These are phyloP conservation scores for Candida ortonii DNA, from an alignment of 805 yeast genomes.

Conservation along the genomic window DNA sequence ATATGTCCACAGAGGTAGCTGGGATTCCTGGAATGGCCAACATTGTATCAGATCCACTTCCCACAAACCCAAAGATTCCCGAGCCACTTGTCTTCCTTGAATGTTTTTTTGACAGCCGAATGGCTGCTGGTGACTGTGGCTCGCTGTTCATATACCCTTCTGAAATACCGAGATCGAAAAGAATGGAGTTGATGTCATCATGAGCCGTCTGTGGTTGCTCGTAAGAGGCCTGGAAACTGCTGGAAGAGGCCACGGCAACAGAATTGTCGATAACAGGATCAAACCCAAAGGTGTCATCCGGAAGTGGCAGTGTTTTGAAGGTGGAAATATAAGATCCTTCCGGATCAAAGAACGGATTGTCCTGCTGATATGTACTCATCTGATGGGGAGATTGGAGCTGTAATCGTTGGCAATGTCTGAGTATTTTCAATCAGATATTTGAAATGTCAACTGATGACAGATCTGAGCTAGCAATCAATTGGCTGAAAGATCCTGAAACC, in stretches of 20 bases:
- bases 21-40: slow-evolving; percentile 55
- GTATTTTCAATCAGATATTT: no score
- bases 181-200: slow-evolving; percentile 30
- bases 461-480: neutral
- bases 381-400: no score
- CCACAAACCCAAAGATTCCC: slow-evolving; percentile 71
- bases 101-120: slow-evolving; percentile 42
- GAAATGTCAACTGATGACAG: no score
- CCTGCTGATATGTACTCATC: slow-evolving; percentile 21
- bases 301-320: slow-evolving; percentile 43
- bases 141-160: slow-evolving; percentile 30
- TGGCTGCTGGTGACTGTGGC: slow-evolving; percentile 2
- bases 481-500: neutral
- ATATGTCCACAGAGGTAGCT: slow-evolving; percentile 22
- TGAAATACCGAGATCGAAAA: slow-evolving; percentile 31
- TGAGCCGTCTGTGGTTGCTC: slow-evolving; percentile 8
- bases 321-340: slow-evolving; percentile 34
- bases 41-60: slow-evolving; percentile 52
- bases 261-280: slow-evolving; percentile 21
- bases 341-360: slow-evolving; percentile 28
- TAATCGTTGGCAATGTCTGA: no score
- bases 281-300: slow-evolving; percentile 51
- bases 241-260: slow-evolving; percentile 22
- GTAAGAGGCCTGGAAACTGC: slow-evolving; percentile 3
- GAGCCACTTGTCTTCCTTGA: slow-evolving; percentile 70